phyloP scores from a whole-genome alignment of 208 protist species.

The Trypanosoma mega region DNA sequence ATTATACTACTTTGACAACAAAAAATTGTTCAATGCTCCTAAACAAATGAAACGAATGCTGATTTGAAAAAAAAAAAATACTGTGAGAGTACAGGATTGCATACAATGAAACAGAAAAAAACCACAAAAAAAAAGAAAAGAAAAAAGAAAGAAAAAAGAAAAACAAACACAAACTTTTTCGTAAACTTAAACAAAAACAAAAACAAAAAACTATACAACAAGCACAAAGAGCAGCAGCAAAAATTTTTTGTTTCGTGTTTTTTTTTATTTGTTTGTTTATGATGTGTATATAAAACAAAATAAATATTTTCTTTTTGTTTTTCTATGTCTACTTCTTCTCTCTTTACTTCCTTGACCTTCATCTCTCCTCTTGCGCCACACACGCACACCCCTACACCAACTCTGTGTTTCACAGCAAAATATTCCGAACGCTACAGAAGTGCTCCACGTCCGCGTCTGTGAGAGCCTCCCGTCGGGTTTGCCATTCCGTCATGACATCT shows the following conservation, averaged over 20 bases:
- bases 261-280: neutral
- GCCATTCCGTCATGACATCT: slow-evolving; percentile 70
- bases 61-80: neutral
- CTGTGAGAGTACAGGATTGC: neutral
- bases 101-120: neutral
- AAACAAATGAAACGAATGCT: neutral
- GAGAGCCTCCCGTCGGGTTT: slow-evolving; percentile 47
- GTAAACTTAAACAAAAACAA: slow-evolving; percentile 13
- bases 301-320: neutral
- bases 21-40: neutral
- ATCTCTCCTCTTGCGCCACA: no score
- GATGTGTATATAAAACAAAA: no score
- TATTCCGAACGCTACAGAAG: slow-evolving; percentile 75
- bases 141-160: neutral
- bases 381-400: neutral
- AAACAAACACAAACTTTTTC: neutral
- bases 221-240: neutral
- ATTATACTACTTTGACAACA: no score
- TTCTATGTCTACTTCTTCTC: neutral
- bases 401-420: slow-evolving; percentile 37
- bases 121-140: slow-evolving; percentile 10
- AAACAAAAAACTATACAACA: neutral
- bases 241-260: neutral
- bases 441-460: slow-evolving; percentile 72
- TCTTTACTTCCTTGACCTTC: neutral